phyloP scores from a whole-genome alignment of 352 stramenopile species.

The Globisporangium okanoganense region DNA sequence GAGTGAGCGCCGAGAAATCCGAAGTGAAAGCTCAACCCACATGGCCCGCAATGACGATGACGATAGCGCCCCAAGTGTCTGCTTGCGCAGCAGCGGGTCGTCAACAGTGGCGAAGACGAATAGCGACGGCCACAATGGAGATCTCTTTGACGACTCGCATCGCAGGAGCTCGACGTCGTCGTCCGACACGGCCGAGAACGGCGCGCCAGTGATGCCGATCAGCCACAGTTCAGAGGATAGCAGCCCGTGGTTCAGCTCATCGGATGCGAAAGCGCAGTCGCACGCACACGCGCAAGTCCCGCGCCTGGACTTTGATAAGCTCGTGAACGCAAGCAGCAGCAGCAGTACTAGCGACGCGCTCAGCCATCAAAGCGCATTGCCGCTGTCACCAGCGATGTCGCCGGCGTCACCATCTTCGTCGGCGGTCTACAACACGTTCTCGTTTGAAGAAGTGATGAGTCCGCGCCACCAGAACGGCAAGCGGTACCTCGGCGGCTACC shows the following conservation, averaged over 20 bases:
- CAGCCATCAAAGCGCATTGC: not conserved
- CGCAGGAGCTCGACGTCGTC: slow-evolving; percentile 15
- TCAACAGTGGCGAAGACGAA: not conserved
- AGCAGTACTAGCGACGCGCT: not conserved
- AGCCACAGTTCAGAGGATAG: not conserved
- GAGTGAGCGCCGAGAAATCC: slow-evolving; percentile 1
- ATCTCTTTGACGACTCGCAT: slow-evolving; percentile 1
- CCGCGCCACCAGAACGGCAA: slow-evolving; percentile 47
- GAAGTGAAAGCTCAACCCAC: not conserved
- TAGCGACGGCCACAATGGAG: not conserved
- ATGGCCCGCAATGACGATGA: not conserved
- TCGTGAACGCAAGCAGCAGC: not conserved
- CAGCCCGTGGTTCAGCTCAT: not conserved
- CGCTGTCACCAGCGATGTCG: not conserved
- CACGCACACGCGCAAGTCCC: not conserved
- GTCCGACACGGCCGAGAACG: slow-evolving; percentile 11
- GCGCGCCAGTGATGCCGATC: slow-evolving; percentile 11
- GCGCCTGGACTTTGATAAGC: slow-evolving; percentile 4
- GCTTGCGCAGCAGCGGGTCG: not conserved
- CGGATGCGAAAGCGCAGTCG: not conserved
- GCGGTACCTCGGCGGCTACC: slow-evolving; percentile 48
- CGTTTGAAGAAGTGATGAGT: slow-evolving; percentile 53
- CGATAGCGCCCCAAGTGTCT: not conserved
- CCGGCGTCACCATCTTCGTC: not conserved
- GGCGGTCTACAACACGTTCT: slow-evolving; percentile 17